Conservation (phyloP, 495 filamentous ascomycete genomes). For the Tetracladium setigerum region DNA sequence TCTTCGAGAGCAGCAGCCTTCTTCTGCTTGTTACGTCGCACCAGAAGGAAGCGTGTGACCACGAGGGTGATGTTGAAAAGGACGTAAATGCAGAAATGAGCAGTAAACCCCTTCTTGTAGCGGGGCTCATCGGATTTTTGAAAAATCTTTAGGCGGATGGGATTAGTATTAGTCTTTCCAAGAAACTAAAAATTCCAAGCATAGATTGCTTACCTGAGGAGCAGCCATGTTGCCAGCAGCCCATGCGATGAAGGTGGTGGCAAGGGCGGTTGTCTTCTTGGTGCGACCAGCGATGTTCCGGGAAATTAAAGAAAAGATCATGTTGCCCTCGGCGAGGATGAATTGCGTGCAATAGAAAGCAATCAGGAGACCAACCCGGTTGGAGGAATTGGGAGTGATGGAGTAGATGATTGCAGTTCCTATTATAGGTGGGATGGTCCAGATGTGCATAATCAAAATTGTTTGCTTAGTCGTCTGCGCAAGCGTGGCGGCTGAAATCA, state of each 20-base stretch:
- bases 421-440: slow-evolving; percentile 25
- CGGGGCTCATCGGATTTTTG: slow-evolving; percentile 31
- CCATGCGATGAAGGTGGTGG: slow-evolving; percentile 10
- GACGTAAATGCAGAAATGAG: slow-evolving; percentile 55
- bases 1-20: slow-evolving; percentile 23
- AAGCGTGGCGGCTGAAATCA: slow-evolving; percentile 49
- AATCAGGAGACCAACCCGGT: slow-evolving; percentile 11
- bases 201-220: slow-evolving; percentile 3
- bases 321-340: slow-evolving; percentile 12
- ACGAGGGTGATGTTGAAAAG: slow-evolving; percentile 45
- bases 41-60: slow-evolving; percentile 55
- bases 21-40: slow-evolving; percentile 52
- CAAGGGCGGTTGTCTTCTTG: slow-evolving; percentile 13
- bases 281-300: slow-evolving; percentile 15
- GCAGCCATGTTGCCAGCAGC: slow-evolving; percentile 13
- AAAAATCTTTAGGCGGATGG: slow-evolving; percentile 1
- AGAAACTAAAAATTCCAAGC: neutral
- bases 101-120: slow-evolving; percentile 60
- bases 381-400: slow-evolving; percentile 29
- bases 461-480: slow-evolving; percentile 51
- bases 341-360: slow-evolving; percentile 16
- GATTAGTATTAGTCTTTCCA: too few species aligned
- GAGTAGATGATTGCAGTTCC: slow-evolving; percentile 13
- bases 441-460: slow-evolving; percentile 33
- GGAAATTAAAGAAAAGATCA: slow-evolving; percentile 13